Base-by-base conservation (phyloP, 768 basidiomycete genomes). In the Hydnomerulius pinastri region DNA sequence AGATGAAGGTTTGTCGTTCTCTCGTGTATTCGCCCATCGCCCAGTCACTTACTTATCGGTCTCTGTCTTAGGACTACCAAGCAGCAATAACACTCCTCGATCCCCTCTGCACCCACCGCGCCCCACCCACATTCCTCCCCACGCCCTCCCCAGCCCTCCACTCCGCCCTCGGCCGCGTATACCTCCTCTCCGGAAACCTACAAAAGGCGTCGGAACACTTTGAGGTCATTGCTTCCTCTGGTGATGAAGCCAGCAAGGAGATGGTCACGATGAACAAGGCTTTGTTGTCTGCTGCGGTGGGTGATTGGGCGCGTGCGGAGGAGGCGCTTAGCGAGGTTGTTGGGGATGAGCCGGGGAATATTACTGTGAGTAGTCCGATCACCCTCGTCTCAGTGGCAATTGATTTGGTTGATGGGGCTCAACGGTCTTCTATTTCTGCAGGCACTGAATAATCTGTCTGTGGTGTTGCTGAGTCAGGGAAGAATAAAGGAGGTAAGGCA, bases 361-460 rank as follows among this genome's bases (percentile, higher is more conserved):
- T 77, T 59, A 77, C 79, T 54, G 87, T 86, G 45, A 27, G 77
- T 70, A 18, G 7, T 45, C 17, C n/a, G 4, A 13, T 39, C 28
- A 21, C 13, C 13, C 24, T 23, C 33, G 28, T 20, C n/a, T 30
- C 12, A 13, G 36, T 28, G 13, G 25, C 23, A 30, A 24, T 20
- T 44, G 43, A 23, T 39, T 36, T 48, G 24, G 46, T 23, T 33
- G 30, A 29, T 36, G 35, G 39, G 20, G 0, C 15, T 30, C 39
- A 37, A 29, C 23, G 27, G 20, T 48, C 10, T 24, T 39, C 12
- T 36, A 12, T 44, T 17, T 27, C 3, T 43, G 2, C 38, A 85
- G 85, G 88, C 89, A 32, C 77, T 85, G 29, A 93, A 92, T 64
- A 87, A 92, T 59, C 71, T 91, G 2, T 79, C 86, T 1, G 90